Conservation (phyloP, 768 basidiomycete genomes). For the Boletus eberwhitei region DNA sequence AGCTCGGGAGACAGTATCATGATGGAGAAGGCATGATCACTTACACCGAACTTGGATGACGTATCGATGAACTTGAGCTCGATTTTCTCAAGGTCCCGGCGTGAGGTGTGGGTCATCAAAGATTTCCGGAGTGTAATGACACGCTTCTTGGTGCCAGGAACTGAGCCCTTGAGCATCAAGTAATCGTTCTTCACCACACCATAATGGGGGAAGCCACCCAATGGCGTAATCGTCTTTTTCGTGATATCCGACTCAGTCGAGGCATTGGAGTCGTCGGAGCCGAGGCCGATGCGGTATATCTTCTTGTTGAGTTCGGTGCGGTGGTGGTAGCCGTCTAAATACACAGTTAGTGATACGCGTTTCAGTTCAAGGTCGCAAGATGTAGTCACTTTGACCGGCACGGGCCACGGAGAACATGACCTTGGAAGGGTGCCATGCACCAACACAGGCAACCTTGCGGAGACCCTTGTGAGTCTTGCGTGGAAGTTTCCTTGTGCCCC, state of each 20-base stretch:
- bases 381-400: slow-evolving; percentile 93
- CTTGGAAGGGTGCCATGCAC: slow-evolving; percentile 98
- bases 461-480: slow-evolving; percentile 99
- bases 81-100: slow-evolving; percentile 96
- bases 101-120: slow-evolving; percentile 93
- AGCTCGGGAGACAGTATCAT: not conserved
- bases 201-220: slow-evolving; percentile 99
- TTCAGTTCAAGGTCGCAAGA: not conserved
- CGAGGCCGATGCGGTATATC: slow-evolving; percentile 91
- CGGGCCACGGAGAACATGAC: slow-evolving; percentile 99
- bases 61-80: slow-evolving; percentile 99
- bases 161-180: slow-evolving; percentile 93
- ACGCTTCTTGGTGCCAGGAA: slow-evolving; percentile 97
- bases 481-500: slow-evolving; percentile 99
- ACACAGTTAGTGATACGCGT: slow-evolving; percentile 3
- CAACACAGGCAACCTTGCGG: slow-evolving; percentile 98
- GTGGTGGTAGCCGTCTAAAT: slow-evolving; percentile 90
- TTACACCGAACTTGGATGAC: slow-evolving; percentile 93
- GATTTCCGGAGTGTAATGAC: slow-evolving; percentile 97
- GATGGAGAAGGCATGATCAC: slow-evolving; percentile 26
- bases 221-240: slow-evolving; percentile 89
- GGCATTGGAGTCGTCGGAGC: slow-evolving; percentile 74
- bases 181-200: slow-evolving; percentile 99
- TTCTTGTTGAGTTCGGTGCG: slow-evolving; percentile 99
- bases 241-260: slow-evolving; percentile 95